Conservation (phyloP, 345 rosid species). For the Salix udensis region DNA sequence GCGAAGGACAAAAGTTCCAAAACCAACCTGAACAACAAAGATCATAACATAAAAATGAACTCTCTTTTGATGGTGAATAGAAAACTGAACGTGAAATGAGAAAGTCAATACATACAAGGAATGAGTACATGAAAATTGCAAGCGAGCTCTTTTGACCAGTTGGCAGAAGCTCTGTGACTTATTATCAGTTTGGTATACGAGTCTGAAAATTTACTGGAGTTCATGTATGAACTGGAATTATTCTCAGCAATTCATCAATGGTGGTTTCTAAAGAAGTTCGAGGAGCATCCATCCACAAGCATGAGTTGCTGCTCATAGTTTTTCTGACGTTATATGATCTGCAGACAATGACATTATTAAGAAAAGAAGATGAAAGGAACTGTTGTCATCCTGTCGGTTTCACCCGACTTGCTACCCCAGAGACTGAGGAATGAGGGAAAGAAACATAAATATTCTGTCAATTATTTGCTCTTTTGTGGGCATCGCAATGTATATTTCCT, state of each 20-base stretch:
- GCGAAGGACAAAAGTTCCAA: slow-evolving; percentile 81
- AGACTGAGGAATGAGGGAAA: not conserved
- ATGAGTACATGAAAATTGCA: slow-evolving; percentile 74
- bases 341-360: not conserved
- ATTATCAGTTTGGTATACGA: too few species aligned
- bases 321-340: not conserved
- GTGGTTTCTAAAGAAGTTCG: not conserved
- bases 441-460: not conserved
- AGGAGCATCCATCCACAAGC: not conserved
- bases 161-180: slow-evolving; percentile 48
- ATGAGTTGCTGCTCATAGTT: not conserved
- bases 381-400: not conserved
- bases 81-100: not conserved
- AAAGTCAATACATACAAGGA: slow-evolving; percentile 48
- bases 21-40: slow-evolving; percentile 54
- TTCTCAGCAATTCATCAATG: not conserved
- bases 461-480: not conserved
- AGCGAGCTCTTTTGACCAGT: slow-evolving; percentile 80
- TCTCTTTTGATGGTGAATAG: not conserved
- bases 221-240: too few species aligned
- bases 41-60: not conserved
- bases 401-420: not conserved
- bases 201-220: too few species aligned
- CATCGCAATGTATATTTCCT: not conserved
- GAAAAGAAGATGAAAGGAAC: not conserved